Percentiles rank a stretch among this genome's conserved stretches.
These are phyloP conservation scores for Didymella segeticola DNA, from an alignment of 2,329 filamentous ascomycete species.

Conservation along the genomic window DNA sequence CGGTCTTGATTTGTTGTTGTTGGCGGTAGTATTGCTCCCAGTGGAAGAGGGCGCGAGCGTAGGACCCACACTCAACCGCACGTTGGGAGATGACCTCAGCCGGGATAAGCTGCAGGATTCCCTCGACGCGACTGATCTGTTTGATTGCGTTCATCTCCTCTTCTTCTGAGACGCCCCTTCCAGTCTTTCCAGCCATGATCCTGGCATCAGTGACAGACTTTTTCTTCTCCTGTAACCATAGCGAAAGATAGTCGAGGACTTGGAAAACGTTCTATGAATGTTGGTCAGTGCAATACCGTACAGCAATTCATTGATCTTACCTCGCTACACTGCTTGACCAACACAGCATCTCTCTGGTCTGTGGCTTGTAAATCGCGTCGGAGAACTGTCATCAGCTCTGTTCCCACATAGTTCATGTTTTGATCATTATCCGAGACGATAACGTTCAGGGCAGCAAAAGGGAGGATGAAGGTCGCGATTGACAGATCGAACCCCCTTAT, in stretches of 20 bases:
- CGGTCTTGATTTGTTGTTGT: conserved; percentile 49
- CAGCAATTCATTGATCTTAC: conserved; percentile 55
- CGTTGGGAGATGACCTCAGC: conserved; percentile 78
- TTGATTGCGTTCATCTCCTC: conserved; percentile 61
- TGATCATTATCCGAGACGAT: conserved; percentile 73
- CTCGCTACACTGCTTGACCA: conserved; percentile 85
- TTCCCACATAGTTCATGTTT: conserved; percentile 70
- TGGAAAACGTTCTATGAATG: conserved; percentile 79
- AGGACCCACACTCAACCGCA: conserved; percentile 93
- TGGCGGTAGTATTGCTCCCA: conserved; percentile 88
- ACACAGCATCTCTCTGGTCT: conserved; percentile 70
- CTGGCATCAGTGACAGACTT: conserved; percentile 51
- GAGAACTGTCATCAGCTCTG: conserved; percentile 79
- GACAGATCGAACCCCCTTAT: conserved; percentile 85
- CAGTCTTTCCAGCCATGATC: conserved; percentile 53
- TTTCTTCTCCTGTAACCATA: conserved; percentile 85
- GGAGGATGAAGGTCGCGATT: conserved; percentile 86
- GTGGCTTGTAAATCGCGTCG: conserved; percentile 63
- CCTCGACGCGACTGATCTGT: conserved; percentile 71
- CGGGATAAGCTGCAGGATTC: conserved; percentile 72
- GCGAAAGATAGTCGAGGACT: conserved; percentile 87
- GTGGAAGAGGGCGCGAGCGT: conserved; percentile 89
- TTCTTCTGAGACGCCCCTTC: conserved; percentile 53
- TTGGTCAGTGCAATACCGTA: conserved; percentile 26
- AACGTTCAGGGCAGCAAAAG: conserved; percentile 84